phyloP scores from a whole-genome alignment of 2,329 filamentous ascomycete genomes.

The Coniochaeta hoffmannii region DNA sequence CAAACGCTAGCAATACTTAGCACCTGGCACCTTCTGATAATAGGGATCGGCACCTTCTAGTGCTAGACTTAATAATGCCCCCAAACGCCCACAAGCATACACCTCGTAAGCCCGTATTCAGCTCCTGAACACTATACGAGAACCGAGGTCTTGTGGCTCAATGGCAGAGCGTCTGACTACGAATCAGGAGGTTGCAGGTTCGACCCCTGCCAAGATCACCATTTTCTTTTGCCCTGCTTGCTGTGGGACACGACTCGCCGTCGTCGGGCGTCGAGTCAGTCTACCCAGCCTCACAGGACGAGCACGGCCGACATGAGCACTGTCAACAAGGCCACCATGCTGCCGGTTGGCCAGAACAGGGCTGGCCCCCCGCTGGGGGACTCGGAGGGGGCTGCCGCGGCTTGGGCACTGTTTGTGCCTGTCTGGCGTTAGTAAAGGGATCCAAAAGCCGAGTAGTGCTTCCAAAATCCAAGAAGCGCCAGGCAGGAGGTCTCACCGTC shows the following conservation, averaged over 20 bases:
- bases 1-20: no score
- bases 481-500: background rate
- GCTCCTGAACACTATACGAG: background rate
- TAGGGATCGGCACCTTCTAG: no score
- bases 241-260: background rate
- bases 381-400: background rate
- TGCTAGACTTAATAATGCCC: no score
- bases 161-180: conserved; percentile 37
- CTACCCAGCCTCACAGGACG: background rate
- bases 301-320: background rate
- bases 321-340: background rate
- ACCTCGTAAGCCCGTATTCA: no score
- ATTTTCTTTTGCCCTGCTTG: background rate
- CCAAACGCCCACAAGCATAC: no score
- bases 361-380: background rate
- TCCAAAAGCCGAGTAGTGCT: background rate
- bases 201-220: conserved; percentile 8
- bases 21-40: no score
- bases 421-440: background rate
- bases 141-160: conserved; percentile 19
- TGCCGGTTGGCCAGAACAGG: background rate
- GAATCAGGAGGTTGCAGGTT: conserved; percentile 17
- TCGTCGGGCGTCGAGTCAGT: background rate
- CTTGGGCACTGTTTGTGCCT: background rate
- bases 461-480: no score